Evolutionary conservation across 768 basidiomycete genomes (phyloP).

Genomic region (Hygrocybe punicea): DNA sequence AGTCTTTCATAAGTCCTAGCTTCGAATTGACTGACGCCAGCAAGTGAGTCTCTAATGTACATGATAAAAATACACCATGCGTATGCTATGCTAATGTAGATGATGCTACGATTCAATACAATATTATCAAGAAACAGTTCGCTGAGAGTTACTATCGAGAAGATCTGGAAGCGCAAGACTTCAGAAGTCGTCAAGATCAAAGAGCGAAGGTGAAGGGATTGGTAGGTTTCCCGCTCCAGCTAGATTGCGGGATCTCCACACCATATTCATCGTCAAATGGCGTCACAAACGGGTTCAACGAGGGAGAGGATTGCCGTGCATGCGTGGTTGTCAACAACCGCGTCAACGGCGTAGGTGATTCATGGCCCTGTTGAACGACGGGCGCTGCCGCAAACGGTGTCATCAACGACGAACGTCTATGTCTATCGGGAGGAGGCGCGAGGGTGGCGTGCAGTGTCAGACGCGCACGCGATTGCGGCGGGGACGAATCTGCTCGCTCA

Average conservation of each 20-base stretch:
- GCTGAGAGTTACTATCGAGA: no score
- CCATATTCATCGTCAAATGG: conserved; percentile 74
- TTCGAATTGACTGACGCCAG: no score
- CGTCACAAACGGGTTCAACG: conserved; percentile 62
- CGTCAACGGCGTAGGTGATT: conserved; percentile 39
- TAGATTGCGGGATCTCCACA: conserved; percentile 15
- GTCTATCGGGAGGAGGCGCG: conserved; percentile 14
- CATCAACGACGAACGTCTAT: conserved; percentile 17
- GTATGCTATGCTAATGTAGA: no score
- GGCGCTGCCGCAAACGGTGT: conserved; percentile 19
- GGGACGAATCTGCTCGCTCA: conserved; percentile 7
- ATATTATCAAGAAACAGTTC: no score
- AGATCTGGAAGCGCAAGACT: no score
- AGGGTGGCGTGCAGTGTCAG: conserved; percentile 1
- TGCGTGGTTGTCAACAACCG: conserved; percentile 44
- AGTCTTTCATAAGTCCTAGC: no score
- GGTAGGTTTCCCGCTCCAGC: conserved; percentile 42
- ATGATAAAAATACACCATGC: background rate
- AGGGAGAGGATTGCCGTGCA: conserved; percentile 42
- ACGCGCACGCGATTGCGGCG: background rate
- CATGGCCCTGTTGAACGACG: no score
- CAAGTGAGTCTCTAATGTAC: no score
- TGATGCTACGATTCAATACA: no score
- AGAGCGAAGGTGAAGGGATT: conserved; percentile 48
- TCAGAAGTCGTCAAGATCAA: conserved; percentile 1